phyloP scores from a whole-genome alignment of 345 rosid species.

The Populus ilicifolia region DNA sequence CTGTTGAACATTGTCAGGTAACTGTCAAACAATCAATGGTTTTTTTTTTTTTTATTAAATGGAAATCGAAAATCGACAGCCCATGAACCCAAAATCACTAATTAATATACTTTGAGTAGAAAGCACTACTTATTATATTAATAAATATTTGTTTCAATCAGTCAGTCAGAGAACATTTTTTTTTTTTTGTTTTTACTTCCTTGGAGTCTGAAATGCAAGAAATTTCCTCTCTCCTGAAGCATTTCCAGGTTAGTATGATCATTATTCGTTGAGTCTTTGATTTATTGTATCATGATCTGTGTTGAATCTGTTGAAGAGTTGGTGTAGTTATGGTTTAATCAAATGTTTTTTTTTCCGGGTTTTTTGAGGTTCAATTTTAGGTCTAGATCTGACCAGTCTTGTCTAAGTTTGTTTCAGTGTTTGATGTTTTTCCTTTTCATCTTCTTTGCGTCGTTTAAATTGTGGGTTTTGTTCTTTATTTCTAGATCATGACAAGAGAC shows the following conservation, averaged over 20 bases:
- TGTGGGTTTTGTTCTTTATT: neutral
- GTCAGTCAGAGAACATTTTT: neutral
- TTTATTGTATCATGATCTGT: constrained; percentile 1
- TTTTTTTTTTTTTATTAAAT: too few species aligned
- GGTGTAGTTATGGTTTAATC: neutral
- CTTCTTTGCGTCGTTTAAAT: neutral
- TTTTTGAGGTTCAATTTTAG: neutral
- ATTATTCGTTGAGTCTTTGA: neutral
- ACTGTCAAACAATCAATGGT: constrained; percentile 5
- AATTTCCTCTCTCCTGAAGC: constrained; percentile 1
- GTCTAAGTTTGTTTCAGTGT: neutral
- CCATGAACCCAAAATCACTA: neutral
- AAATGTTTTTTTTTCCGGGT: neutral
- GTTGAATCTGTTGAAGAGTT: neutral
- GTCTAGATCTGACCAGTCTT: constrained; percentile 15
- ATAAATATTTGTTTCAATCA: neutral
- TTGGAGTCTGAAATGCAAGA: constrained; percentile 3
- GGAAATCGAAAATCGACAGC: neutral
- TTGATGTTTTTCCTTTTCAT: neutral
- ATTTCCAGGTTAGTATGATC: constrained; percentile 9
- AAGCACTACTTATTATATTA: neutral
- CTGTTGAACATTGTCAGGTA: constrained; percentile 15
- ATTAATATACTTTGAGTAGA: neutral
- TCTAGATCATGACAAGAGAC: neutral
- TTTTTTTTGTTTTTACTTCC: neutral